Percentiles rank a stretch among this genome's conserved stretches.
Evolutionary conservation across 2,329 filamentous ascomycete species (phyloP).

Genomic region (Aureobasidium subglaciale): DNA sequence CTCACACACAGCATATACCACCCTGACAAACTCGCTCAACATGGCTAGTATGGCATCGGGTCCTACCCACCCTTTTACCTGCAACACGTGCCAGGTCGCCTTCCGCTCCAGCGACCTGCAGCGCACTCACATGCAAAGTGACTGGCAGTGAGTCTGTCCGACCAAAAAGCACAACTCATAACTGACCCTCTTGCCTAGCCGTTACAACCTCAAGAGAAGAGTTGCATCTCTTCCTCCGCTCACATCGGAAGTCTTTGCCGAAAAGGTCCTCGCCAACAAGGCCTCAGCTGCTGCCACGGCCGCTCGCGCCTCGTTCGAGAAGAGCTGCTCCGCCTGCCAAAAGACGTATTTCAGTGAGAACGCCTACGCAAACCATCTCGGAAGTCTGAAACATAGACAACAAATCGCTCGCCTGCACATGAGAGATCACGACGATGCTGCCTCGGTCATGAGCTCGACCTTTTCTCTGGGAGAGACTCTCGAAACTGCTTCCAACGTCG

Average conservation of each 20-base stretch:
- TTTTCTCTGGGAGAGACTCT: constrained; percentile 84
- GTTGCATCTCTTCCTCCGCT: constrained; percentile 87
- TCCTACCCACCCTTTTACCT: constrained; percentile 77
- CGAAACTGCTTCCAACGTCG: constrained; percentile 35
- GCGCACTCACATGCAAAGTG: constrained; percentile 91
- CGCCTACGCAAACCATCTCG: constrained; percentile 86
- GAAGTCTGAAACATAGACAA: constrained; percentile 80
- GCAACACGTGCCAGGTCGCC: constrained; percentile 95
- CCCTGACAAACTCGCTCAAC: neutral
- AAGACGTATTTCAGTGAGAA: constrained; percentile 97
- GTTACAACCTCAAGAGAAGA: constrained; percentile 93
- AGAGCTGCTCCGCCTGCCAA: constrained; percentile 70
- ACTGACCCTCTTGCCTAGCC: constrained; percentile 42
- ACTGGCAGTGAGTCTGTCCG: constrained; percentile 79
- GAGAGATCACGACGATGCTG: constrained; percentile 56
- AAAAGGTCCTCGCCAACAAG: constrained; percentile 89
- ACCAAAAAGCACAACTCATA: neutral
- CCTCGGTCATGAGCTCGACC: constrained; percentile 78
- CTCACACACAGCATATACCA: neutral
- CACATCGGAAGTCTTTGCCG: constrained; percentile 84
- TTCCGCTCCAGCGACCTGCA: constrained; percentile 92
- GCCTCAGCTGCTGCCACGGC: constrained; percentile 77
- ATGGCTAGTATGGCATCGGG: constrained; percentile 12
- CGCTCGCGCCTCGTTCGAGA: constrained; percentile 82
- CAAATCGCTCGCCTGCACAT: constrained; percentile 49